Evolutionary conservation across 805 yeast genomes (phyloP).

Genomic region (Schizosaccharomyces cryophilus): DNA sequence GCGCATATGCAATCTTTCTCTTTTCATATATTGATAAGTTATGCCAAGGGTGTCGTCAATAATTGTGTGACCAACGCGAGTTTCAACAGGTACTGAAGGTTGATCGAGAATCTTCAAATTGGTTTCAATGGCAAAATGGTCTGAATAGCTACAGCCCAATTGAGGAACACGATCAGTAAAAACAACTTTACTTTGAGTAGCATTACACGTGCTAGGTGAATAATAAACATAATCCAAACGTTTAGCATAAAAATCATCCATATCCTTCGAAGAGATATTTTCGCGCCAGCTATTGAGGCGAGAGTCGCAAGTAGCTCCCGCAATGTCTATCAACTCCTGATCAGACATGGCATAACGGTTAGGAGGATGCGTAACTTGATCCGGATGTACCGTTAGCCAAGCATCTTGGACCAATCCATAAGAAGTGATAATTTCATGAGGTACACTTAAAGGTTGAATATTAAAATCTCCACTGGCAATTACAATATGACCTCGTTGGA

Average conservation of each 20-base stretch:
- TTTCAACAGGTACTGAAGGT: conserved; percentile 6
- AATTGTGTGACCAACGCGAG: conserved; percentile 3
- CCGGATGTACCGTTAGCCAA: conserved; percentile 40
- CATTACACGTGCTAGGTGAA: conserved; percentile 28
- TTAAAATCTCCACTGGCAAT: conserved; percentile 85
- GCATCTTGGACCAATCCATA: conserved; percentile 26
- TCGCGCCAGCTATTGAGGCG: conserved; percentile 64
- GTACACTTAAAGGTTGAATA: conserved; percentile 39
- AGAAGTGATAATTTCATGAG: background rate
- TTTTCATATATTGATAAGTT: conserved; percentile 25
- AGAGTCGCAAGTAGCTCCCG: conserved; percentile 82
- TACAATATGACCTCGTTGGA: conserved; percentile 57
- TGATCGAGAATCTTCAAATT: conserved; percentile 7
- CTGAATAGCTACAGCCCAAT: conserved; percentile 40
- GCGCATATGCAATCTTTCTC: conserved; percentile 31
- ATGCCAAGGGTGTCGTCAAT: conserved; percentile 8
- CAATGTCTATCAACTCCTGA: conserved; percentile 29
- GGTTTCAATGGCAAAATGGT: conserved; percentile 52
- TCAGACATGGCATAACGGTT: conserved; percentile 17
- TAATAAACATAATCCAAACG: conserved; percentile 74
- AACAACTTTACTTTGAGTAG: conserved; percentile 39
- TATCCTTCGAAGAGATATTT: conserved; percentile 6
- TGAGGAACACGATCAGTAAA: conserved; percentile 47
- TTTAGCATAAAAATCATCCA: conserved; percentile 43
- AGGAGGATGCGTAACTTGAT: background rate